Base-by-base conservation (phyloP, 2,329 filamentous ascomycete species). In the Paramyrothecium sp. region DNA sequence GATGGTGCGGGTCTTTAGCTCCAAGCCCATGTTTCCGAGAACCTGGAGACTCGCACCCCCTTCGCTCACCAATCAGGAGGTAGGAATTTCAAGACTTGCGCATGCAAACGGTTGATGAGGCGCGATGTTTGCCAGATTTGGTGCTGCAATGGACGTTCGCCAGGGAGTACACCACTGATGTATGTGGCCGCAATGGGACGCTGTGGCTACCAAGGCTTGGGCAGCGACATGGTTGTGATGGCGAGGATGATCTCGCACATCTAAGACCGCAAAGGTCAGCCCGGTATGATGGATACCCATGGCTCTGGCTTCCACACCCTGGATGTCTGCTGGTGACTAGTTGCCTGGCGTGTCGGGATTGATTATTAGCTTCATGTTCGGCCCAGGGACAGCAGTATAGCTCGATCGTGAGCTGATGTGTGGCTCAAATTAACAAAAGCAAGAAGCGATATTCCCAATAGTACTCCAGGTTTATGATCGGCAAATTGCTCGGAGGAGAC, bases 401-500 rank as follows among this genome's bases (percentile, higher is more conserved):
- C 48, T 30, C 48, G 16, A 17, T 51, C 48, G 8, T 26, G 21
- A 26, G 48, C 48, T 26, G 48, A 51, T 26, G 21, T 26, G 21
- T 4, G 26, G 26, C 48, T n/a, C 23, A 23, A 51, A 16, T 26
- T 23, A 30, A 13, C 23, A 22, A 44, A 44, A 44, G 38, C 38
- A 44, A 44, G 38, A 16, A 44, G 13, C 38, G 13, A 17, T 44
- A 4, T 44, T 19, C 38, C n/a, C 13, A 12, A 44, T 12, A 44
- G 26, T 12, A 41, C 46, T 51, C 46, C 34, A 41, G 47, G 53
- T 52, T 22, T 54, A 22, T 22, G 30, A 21, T 44, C 19, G 46
- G 53, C 52, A 54, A 51, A 56, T 56, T 56, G 56, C n/a, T 44
- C 38, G 38, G n/a, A 19, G n/a, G n/a, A 44, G n/a, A 44, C 38